Evolutionary conservation across 306 rosid genomes (phyloP).

Genomic region (Oxytropis ochrocephala): DNA sequence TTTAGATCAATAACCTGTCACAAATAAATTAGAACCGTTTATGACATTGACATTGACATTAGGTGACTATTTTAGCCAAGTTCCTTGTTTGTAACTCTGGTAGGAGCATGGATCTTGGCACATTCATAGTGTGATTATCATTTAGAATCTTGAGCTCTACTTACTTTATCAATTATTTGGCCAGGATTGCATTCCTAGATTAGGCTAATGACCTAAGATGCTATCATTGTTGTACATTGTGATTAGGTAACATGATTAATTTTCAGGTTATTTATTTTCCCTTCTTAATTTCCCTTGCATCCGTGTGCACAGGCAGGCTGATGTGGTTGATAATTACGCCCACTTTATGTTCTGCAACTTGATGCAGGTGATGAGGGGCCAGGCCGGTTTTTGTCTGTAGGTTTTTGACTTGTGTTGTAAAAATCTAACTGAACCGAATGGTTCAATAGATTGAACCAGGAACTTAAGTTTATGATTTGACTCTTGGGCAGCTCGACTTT

Average conservation of each 20-base stretch:
- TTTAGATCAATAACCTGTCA: conserved; percentile 7
- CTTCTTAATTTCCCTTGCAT: neutral
- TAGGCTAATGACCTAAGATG: conserved; percentile 10
- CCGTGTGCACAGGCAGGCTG: too few species aligned
- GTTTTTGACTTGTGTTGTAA: neutral
- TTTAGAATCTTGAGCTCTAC: conserved; percentile 14
- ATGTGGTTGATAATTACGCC: neutral
- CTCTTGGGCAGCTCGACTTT: too few species aligned
- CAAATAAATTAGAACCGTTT: neutral
- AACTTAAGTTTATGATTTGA: too few species aligned
- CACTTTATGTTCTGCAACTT: neutral
- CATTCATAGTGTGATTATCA: conserved; percentile 2
- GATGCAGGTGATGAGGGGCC: neutral
- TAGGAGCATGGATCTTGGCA: neutral
- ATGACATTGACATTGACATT: conserved; percentile 22
- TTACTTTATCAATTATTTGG: neutral
- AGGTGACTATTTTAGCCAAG: neutral
- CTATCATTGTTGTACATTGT: neutral
- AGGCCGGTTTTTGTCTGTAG: neutral
- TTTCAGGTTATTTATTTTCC: neutral
- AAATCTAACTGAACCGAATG: neutral
- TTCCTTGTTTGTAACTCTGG: neutral
- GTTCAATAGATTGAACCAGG: too few species aligned
- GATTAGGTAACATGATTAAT: neutral
- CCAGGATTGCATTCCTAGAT: neutral